Conservation (phyloP, 352 stramenopile genomes). For the Pseudoperonospora humuli region DNA sequence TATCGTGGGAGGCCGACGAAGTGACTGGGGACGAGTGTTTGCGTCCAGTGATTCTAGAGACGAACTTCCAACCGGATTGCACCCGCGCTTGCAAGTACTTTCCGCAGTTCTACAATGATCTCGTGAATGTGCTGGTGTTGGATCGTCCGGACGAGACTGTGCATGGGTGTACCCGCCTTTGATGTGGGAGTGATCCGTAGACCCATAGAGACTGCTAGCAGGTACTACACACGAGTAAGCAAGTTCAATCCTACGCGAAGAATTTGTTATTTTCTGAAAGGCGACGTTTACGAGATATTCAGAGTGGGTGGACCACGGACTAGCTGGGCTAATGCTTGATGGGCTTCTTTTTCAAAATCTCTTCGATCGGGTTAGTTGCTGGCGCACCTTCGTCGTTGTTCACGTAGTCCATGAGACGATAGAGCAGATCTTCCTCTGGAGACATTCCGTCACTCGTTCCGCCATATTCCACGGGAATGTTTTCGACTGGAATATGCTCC, state of each 20-base stretch:
- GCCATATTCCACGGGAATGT: constrained; percentile 76
- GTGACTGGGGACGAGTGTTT: constrained; percentile 33
- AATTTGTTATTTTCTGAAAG: constrained; percentile 5
- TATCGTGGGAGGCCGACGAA: constrained; percentile 32
- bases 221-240: not conserved
- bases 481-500: constrained; percentile 63
- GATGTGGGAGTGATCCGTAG: constrained; percentile 1
- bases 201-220: not conserved
- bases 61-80: constrained; percentile 54
- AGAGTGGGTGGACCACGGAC: not conserved
- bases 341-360: constrained; percentile 37
- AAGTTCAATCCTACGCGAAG: constrained; percentile 5
- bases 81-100: constrained; percentile 48
- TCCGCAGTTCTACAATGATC: constrained; percentile 44
- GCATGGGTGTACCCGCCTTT: constrained; percentile 38
- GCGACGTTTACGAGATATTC: constrained; percentile 1
- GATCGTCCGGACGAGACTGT: constrained; percentile 30
- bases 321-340: constrained; percentile 27
- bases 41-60: constrained; percentile 39
- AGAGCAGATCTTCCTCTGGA: constrained; percentile 61
- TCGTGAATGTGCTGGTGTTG: constrained; percentile 49
- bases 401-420: constrained; percentile 62
- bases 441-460: constrained; percentile 55
- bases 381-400: constrained; percentile 57
- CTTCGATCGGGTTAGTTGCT: constrained; percentile 46